A percentile compares a stretch with the other conserved stretches of the same genome.
Evolutionary conservation across 495 filamentous ascomycete genomes (phyloP).

Genomic region (Parachaetomium inaequale): DNA sequence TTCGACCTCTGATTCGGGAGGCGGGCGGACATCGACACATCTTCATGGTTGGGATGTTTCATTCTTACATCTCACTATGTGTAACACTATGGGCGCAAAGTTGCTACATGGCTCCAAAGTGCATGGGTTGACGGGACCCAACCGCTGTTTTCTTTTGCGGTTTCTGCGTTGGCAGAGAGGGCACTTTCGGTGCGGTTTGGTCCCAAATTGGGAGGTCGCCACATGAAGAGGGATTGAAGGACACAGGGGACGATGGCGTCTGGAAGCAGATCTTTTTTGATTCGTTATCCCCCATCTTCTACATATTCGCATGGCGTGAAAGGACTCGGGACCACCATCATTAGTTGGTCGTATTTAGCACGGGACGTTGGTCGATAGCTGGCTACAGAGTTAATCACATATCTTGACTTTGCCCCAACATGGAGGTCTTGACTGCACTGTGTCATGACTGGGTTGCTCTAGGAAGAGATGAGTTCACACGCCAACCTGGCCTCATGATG

Average conservation of each 20-base stretch:
- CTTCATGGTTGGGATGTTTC: not conserved
- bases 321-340: conserved; percentile 8
- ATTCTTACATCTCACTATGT: not conserved
- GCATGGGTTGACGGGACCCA: not conserved
- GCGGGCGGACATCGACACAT: not conserved
- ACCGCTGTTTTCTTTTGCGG: not conserved
- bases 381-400: conserved; percentile 18
- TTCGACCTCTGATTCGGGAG: conserved; percentile 22
- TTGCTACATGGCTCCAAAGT: conserved; percentile 8
- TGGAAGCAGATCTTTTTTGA: conserved; percentile 21
- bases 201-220: not conserved
- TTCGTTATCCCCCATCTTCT: conserved; percentile 22
- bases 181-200: not conserved
- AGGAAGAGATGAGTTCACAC: not conserved
- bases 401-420: not conserved
- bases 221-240: not conserved
- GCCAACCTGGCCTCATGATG: not conserved
- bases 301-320: conserved; percentile 18
- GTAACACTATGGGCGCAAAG: not conserved
- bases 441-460: not conserved
- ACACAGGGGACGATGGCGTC: not conserved
- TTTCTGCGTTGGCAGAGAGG: not conserved
- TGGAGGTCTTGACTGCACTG: not conserved
- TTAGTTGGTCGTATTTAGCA: conserved; percentile 20
- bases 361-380: conserved; percentile 15